Percentiles rank a stretch among this genome's conserved stretches.
phyloP scores from a whole-genome alignment of 2,329 filamentous ascomycete species.

The Alternaria novae-zelandiae region DNA sequence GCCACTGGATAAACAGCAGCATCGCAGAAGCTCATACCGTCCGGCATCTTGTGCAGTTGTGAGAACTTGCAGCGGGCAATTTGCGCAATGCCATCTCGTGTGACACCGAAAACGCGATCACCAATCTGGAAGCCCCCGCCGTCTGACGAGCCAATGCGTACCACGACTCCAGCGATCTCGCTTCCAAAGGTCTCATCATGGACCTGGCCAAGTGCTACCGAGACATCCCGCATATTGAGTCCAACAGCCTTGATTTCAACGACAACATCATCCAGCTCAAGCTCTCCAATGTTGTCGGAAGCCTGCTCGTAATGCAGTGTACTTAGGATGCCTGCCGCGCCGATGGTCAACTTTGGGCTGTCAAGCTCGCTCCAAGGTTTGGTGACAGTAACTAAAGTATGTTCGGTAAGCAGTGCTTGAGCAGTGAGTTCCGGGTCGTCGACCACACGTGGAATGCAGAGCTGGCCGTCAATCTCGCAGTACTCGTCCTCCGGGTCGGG shows the following conservation, averaged over 20 bases:
- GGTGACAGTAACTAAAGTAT: conserved; percentile 15
- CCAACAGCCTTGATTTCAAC: conserved; percentile 23
- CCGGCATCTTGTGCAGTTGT: conserved; percentile 16
- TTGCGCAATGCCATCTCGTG: conserved; percentile 8
- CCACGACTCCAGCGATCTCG: conserved; percentile 26
- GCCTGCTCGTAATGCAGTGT: conserved; percentile 21
- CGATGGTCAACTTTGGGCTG: conserved; percentile 14
- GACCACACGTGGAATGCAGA: conserved; percentile 14
- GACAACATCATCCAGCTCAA: conserved; percentile 19
- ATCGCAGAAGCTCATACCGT: conserved; percentile 11
- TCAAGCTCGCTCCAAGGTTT: conserved; percentile 16
- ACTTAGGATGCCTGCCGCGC: conserved; percentile 17
- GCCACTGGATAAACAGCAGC: conserved; percentile 21
- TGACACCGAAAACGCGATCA: conserved; percentile 17
- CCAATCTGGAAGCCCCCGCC: conserved; percentile 2
- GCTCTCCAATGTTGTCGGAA: neutral
- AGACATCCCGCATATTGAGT: conserved; percentile 26
- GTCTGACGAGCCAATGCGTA: neutral
- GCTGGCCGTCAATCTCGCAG: conserved; percentile 5
- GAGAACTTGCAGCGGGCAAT: conserved; percentile 5
- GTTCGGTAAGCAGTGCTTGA: neutral
- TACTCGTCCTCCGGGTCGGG: conserved; percentile 20
- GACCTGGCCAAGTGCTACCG: conserved; percentile 35
- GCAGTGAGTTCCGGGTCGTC: conserved; percentile 5
- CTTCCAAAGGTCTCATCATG: conserved; percentile 16